Conservation (phyloP, 768 basidiomycete genomes). For the Coprinopsis sp. region DNA sequence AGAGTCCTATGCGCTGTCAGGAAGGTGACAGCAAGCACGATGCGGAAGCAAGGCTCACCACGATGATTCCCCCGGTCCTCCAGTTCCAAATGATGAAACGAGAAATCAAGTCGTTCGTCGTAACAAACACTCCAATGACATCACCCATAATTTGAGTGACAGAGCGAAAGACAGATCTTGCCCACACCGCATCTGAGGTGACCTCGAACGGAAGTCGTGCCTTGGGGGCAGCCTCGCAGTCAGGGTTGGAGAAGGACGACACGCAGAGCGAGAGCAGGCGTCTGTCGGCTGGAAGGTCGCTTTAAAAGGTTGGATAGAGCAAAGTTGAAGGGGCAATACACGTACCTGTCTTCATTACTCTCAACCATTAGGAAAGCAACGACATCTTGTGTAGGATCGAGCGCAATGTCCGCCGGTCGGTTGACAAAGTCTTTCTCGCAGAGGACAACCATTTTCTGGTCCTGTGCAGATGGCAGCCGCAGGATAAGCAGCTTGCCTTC, state of each 20-base stretch:
- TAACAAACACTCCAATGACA: slow-evolving; percentile 44
- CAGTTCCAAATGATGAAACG: slow-evolving; percentile 50
- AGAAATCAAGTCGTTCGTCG: slow-evolving; percentile 21
- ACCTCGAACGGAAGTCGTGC: slow-evolving; percentile 24
- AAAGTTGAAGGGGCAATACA: no score
- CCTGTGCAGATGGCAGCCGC: slow-evolving; percentile 22
- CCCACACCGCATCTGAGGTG: slow-evolving; percentile 17
- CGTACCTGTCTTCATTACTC: no score
- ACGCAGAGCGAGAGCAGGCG: no score
- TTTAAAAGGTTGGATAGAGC: no score
- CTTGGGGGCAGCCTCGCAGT: no score
- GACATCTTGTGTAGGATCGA: slow-evolving; percentile 64
- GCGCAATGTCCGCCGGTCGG: slow-evolving; percentile 50
- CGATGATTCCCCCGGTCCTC: slow-evolving; percentile 36
- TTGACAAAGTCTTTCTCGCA: slow-evolving; percentile 34
- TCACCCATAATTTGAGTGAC: slow-evolving; percentile 53
- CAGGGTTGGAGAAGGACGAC: no score
- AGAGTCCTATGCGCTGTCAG: slow-evolving; percentile 24
- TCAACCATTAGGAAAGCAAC: slow-evolving; percentile 39
- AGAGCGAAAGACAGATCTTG: slow-evolving; percentile 21
- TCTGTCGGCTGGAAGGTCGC: no score
- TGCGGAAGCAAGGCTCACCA: slow-evolving; percentile 29
- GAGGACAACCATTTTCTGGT: slow-evolving; percentile 12
- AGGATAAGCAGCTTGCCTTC: slow-evolving; percentile 16
- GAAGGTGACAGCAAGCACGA: neutral